phyloP scores from a whole-genome alignment of 2,329 filamentous ascomycete species.

The Nemania bipapillata region DNA sequence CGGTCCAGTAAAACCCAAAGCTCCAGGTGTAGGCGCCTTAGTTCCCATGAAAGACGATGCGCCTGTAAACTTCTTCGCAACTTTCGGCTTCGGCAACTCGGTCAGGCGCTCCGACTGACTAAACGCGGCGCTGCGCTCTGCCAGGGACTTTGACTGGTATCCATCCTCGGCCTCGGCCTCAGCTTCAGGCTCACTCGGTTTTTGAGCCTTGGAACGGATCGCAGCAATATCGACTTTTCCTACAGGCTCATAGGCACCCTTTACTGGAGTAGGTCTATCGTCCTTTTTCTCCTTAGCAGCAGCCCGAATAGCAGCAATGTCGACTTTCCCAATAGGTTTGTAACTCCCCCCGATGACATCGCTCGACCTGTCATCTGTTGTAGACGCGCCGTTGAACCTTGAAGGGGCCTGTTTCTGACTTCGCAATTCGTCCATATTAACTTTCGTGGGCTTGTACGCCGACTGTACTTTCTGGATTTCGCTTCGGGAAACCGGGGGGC shows the following conservation, averaged over 20 bases:
- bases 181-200: conserved; percentile 56
- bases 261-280: conserved; percentile 84
- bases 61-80: conserved; percentile 86
- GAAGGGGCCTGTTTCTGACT: conserved; percentile 76
- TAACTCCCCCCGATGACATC: conserved; percentile 87
- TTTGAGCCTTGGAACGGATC: conserved; percentile 85
- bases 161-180: conserved; percentile 52
- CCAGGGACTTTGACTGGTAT: conserved; percentile 67
- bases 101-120: conserved; percentile 82
- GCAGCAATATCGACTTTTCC: conserved; percentile 98
- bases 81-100: conserved; percentile 90
- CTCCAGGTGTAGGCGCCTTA: conserved; percentile 83
- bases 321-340: conserved; percentile 95
- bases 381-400: conserved; percentile 63
- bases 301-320: conserved; percentile 88
- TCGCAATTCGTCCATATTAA: conserved; percentile 87
- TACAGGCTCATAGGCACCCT: conserved; percentile 92
- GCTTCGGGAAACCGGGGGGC: conserved; percentile 84
- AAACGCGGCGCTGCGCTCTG: conserved; percentile 82
- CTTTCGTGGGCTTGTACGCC: conserved; percentile 94
- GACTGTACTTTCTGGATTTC: conserved; percentile 91
- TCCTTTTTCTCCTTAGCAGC: conserved; percentile 76
- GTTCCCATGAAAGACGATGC: conserved; percentile 82
- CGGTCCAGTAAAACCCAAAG: conserved; percentile 71
- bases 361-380: conserved; percentile 57